These are phyloP conservation scores for Lanmaoa pseudosensibilis DNA, from an alignment of 768 basidiomycete genomes.

Conservation along the genomic window DNA sequence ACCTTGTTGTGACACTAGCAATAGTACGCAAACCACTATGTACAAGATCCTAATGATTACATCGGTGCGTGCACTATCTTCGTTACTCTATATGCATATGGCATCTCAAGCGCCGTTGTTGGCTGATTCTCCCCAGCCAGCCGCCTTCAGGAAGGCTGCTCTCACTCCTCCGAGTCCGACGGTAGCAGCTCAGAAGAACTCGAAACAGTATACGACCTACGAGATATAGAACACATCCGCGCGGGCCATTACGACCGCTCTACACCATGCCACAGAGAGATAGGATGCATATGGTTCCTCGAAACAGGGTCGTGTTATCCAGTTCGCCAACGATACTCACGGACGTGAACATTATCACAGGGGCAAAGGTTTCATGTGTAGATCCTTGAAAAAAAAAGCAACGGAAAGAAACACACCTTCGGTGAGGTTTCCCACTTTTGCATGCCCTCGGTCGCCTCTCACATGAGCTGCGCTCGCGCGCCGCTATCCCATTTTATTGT, in stretches of 20 bases:
- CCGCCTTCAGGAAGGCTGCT: not conserved
- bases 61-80: not conserved
- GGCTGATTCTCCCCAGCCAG: too few relatives aligned
- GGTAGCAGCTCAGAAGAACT: not conserved
- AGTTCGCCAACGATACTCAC: not conserved
- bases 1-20: too few relatives aligned
- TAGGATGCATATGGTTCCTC: too few relatives aligned
- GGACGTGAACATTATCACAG: not conserved
- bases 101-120: not conserved
- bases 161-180: not conserved
- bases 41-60: too few relatives aligned
- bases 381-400: not conserved
- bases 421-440: not conserved
- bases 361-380: not conserved
- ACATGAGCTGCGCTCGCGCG: too few relatives aligned
- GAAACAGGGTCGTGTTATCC: not conserved
- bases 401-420: not conserved
- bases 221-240: not conserved
- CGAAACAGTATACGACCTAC: not conserved
- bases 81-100: not conserved
- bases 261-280: too few relatives aligned
- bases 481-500: too few relatives aligned
- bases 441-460: too few relatives aligned
- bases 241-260: not conserved
- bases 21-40: too few relatives aligned